These are phyloP conservation scores for Globisporangium yorkense DNA, from an alignment of 352 stramenopile species.

Conservation along the genomic window DNA sequence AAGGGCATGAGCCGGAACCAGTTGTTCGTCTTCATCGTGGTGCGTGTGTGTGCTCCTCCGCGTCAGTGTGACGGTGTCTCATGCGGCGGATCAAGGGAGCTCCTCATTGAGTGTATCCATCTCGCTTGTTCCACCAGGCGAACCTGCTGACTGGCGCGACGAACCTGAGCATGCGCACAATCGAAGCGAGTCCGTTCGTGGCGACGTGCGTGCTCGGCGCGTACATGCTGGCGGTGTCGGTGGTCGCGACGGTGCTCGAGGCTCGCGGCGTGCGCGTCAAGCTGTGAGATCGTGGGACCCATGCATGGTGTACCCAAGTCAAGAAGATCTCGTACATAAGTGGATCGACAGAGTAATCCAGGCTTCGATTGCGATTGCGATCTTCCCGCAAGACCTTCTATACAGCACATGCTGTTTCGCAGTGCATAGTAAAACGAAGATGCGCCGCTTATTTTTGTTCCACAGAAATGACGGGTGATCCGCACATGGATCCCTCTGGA, in stretches of 20 bases:
- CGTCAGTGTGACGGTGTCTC: neutral
- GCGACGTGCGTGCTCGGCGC: slow-evolving; percentile 39
- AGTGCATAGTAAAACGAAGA: no score
- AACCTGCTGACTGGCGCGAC: slow-evolving; percentile 73
- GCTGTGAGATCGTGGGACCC: slow-evolving; percentile 22
- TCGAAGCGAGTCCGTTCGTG: slow-evolving; percentile 37
- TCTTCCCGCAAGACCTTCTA: neutral
- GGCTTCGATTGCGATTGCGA: neutral
- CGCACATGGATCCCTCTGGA: neutral
- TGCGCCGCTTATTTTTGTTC: neutral
- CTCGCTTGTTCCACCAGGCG: slow-evolving; percentile 21
- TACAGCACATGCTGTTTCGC: neutral
- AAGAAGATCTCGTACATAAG: neutral
- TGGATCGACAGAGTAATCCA: neutral
- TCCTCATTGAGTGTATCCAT: neutral
- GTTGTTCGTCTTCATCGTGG: slow-evolving; percentile 79
- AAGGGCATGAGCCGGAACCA: slow-evolving; percentile 76
- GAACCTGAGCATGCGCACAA: slow-evolving; percentile 80
- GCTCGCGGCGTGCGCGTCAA: slow-evolving; percentile 58
- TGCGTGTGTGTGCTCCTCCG: slow-evolving; percentile 16
- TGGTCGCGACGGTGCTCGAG: slow-evolving; percentile 53
- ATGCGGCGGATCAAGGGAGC: neutral
- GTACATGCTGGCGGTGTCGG: slow-evolving; percentile 66
- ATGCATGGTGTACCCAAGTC: neutral
- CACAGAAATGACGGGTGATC: neutral